phyloP scores from a whole-genome alignment of 1,139 yeast genomes.

The Suhomyces bolitotheri region DNA sequence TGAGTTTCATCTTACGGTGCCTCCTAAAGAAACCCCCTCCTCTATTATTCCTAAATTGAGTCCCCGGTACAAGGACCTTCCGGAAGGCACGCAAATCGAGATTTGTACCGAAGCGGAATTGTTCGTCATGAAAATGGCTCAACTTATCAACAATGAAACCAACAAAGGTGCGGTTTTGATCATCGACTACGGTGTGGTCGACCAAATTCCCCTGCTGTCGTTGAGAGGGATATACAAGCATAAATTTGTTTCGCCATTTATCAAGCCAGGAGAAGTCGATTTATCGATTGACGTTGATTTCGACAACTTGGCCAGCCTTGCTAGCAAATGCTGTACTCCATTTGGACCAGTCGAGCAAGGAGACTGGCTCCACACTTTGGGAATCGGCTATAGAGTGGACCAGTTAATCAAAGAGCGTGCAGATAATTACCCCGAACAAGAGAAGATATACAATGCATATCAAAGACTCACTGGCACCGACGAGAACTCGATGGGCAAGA shows the following conservation, averaged over 20 bases:
- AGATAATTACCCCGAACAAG: slow-evolving; percentile 35
- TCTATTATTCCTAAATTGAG: slow-evolving; percentile 57
- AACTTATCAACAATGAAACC: slow-evolving; percentile 36
- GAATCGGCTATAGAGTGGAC: slow-evolving; percentile 71
- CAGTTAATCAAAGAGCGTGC: slow-evolving; percentile 43
- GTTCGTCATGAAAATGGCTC: slow-evolving; percentile 48
- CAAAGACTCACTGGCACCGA: slow-evolving; percentile 63
- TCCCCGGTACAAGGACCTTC: slow-evolving; percentile 54
- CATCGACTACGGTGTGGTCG: slow-evolving; percentile 74
- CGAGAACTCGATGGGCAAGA: slow-evolving; percentile 70
- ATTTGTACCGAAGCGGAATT: slow-evolving; percentile 73
- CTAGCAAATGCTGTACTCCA: slow-evolving; percentile 24
- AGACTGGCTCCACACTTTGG: slow-evolving; percentile 75
- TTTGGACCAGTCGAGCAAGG: slow-evolving; percentile 76
- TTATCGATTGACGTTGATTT: slow-evolving; percentile 85
- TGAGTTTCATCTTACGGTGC: slow-evolving; percentile 59
- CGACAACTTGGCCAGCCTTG: slow-evolving; percentile 45
- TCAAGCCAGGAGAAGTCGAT: slow-evolving; percentile 76
- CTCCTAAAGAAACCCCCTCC: slow-evolving; percentile 65
- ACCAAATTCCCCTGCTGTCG: slow-evolving; percentile 64
- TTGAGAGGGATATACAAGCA: slow-evolving; percentile 76
- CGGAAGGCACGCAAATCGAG: slow-evolving; percentile 63
- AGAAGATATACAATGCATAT: slow-evolving; percentile 57
- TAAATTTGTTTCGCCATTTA: slow-evolving; percentile 75
- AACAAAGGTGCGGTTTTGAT: slow-evolving; percentile 64